Conservation (phyloP, 169 alveolate genomes). For the Eimeria maxima region DNA sequence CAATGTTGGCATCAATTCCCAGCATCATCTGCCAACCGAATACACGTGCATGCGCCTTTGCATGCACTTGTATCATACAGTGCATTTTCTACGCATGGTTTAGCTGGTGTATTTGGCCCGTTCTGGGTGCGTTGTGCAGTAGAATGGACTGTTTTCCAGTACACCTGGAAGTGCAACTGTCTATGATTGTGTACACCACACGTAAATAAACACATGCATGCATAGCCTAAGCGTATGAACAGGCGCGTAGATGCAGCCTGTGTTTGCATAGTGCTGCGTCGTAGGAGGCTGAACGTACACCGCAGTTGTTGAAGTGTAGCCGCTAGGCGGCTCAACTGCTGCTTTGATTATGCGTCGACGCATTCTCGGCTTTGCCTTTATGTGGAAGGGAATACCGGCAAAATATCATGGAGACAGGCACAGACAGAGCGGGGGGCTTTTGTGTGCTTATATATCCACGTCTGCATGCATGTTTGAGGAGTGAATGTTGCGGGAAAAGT, state of each 20-base stretch:
- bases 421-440: neutral
- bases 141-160: neutral
- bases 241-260: neutral
- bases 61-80: neutral
- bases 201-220: neutral
- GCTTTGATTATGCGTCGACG: constrained; percentile 1
- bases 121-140: no score
- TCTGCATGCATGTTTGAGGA: neutral
- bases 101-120: neutral
- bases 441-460: neutral
- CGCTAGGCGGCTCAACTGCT: neutral
- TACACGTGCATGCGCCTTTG: neutral
- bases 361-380: neutral
- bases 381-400: neutral
- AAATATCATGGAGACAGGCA: neutral
- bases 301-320: neutral
- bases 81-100: neutral
- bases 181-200: neutral
- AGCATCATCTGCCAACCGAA: no score
- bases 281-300: constrained; percentile 4
- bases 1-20: neutral
- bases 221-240: neutral
- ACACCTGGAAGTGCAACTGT: neutral
- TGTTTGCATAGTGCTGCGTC: constrained; percentile 1
- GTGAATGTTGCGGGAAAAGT: neutral